Conservation (phyloP, 2,329 filamentous ascomycete species). For the Geoglossum cookeanum region DNA sequence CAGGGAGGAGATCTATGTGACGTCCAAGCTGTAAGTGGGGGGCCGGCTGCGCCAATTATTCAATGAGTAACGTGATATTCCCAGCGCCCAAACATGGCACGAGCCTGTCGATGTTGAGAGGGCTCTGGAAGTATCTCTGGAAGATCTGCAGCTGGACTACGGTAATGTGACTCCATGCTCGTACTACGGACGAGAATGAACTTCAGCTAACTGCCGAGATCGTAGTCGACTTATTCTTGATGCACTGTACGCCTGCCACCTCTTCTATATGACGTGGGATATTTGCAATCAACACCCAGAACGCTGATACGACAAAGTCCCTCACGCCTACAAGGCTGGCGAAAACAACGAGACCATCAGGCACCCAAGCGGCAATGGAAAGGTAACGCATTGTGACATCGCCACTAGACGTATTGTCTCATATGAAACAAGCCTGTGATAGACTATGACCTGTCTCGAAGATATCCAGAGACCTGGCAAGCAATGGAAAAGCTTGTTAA, state of each 20-base stretch:
- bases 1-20: slow-evolving; percentile 49
- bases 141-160: neutral
- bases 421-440: neutral
- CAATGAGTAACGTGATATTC: neutral
- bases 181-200: neutral
- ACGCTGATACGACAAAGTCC: neutral
- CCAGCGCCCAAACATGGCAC: neutral
- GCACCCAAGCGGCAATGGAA: neutral
- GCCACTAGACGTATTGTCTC: no score
- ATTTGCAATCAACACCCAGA: neutral
- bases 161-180: neutral
- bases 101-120: neutral
- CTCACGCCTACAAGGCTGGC: neutral
- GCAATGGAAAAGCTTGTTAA: slow-evolving; percentile 19
- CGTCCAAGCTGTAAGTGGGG: slow-evolving; percentile 48
- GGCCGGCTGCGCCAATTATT: neutral
- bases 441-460: neutral
- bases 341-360: neutral
- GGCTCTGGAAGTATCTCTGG: neutral
- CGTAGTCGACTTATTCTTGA: neutral
- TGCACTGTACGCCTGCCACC: neutral
- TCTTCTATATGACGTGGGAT: no score
- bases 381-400: no score
- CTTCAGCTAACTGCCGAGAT: neutral
- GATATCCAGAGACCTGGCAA: slow-evolving; percentile 16